Base-by-base conservation (phyloP, 2,329 filamentous ascomycete genomes). In the Microdochium trichocladiopsis region DNA sequence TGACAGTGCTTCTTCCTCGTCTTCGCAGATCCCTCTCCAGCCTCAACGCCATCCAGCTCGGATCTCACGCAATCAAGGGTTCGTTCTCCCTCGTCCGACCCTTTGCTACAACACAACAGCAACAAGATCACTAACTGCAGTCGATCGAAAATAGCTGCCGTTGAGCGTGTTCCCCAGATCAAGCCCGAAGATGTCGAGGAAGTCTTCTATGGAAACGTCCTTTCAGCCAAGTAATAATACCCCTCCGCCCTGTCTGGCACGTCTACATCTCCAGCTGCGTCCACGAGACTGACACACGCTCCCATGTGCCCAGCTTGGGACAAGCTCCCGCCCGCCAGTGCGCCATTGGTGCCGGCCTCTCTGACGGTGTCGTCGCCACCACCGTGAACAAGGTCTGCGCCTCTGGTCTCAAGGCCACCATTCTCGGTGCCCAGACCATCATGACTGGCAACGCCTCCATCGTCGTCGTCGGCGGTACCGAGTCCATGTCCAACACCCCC, bases 321-420 rank as follows among this genome's bases (percentile, higher is more conserved):
- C 94, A 99, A 75, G 95, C 95, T 68, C 94, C 95, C 60, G 92
- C 94, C 61, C 87, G 94, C 65, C 94, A 99, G 77, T 95, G 89
- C 72, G 90, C 92, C 63, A 82, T 99, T 65, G 83, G 86, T 63
- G 94, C 90, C 65, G 94, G 94, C 57, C 88, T 99, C 58, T 75
- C 84, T 51, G 80, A 95, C 58, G 80, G 81, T 51, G 88, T 88
- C 58, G 82, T 95, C 61, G 88, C 87, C 74, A 99, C 94, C 47
- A 95, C 92, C 50, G 83, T 99, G 67, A 99, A 99, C 86, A 99
- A 99, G 79, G 94, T 99, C 69, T 99, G 94, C 81, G 94, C 94
- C 58, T 96, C 92, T 10, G 86, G 87, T 47, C 77, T 96, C 69
- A 99, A 99, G 79, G 90, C 94, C 61, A 87, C 99, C 67, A 90